A percentile compares a stretch with the other conserved stretches of the same genome.
phyloP scores from a whole-genome alignment of 345 rosid species.

The Populus alba region DNA sequence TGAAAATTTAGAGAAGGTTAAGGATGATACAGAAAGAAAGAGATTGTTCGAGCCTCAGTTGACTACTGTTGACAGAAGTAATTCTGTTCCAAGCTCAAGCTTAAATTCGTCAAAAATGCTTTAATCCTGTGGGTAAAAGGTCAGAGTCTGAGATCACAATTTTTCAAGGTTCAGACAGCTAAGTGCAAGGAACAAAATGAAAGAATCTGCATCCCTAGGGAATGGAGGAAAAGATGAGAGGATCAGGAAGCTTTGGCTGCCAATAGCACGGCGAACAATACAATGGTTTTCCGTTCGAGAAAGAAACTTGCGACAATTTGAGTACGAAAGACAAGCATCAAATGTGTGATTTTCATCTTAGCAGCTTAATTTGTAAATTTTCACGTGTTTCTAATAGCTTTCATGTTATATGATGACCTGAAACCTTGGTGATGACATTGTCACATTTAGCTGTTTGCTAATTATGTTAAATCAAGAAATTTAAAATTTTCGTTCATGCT shows the following conservation, averaged over 20 bases:
- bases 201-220: not conserved
- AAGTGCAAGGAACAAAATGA: slow-evolving; percentile 6
- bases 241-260: slow-evolving; percentile 40
- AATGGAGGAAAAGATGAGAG: slow-evolving; percentile 35
- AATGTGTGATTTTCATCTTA: slow-evolving; percentile 6
- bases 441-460: too few relatives aligned
- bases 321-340: slow-evolving; percentile 4
- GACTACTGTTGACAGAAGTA: slow-evolving; percentile 5
- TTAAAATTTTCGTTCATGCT: too few relatives aligned
- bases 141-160: slow-evolving; percentile 50
- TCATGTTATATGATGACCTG: not conserved
- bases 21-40: slow-evolving; percentile 43
- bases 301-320: slow-evolving; percentile 4
- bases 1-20: slow-evolving; percentile 21
- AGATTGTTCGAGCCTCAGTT: slow-evolving; percentile 30
- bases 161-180: slow-evolving; percentile 30
- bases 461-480: too few relatives aligned
- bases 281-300: slow-evolving; percentile 41
- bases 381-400: not conserved
- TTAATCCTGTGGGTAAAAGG: slow-evolving; percentile 27
- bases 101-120: slow-evolving; percentile 14
- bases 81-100: slow-evolving; percentile 21
- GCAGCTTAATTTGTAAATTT: not conserved
- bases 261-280: slow-evolving; percentile 38
- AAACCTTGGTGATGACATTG: not conserved